Evolutionary conservation across 1,139 yeast species (phyloP), one percentile per base, ranked within the genome.

Genomic region (Kodamaea arcana): DNA sequence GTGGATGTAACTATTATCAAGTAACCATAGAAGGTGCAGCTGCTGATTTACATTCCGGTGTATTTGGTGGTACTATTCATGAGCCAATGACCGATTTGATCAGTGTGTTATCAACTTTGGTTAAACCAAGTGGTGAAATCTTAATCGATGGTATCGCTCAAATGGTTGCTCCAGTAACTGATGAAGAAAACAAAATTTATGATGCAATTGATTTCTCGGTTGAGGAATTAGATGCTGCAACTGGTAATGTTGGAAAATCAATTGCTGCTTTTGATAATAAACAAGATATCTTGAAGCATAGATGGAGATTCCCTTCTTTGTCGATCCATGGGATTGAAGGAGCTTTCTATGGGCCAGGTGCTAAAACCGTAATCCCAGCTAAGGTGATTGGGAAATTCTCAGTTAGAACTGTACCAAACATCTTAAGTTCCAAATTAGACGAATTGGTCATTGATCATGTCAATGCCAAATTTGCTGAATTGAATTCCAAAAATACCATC

Each of bases 291-390:
- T 77, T 92, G 55, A 92, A 88, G 83, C 97, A 92, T 63, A 83
- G 98, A 75, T 92, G 98, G 98, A 83, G 98, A 75, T 87, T 72
- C 67, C 97, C 99, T 41, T 88, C 98, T 14, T 73, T 92, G 54
- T 88, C 97, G 4, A 65, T 92, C 45, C 99, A 92, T 63, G 99
- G 99, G 49, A 77, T 92, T 42, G 98, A 92, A 65, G 98, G 98
- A 46, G 99, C 98, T 7, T 92, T 92, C 62, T 82, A 83, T 36
- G 92, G 86, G 29, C 75, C 86, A 31, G 99, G 99, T 46, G 98
- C 97, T 43, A 92, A 92, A 71, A 92, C 99, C 24, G 99, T 92
- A 37, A 94, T 92, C 47, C 99, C 99, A 29, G 86, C 97, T 36
- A 83, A 83, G 61, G 97, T 92, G 25, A 65, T 72, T 36, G 99